phyloP scores from a whole-genome alignment of 106 monocot genomes.

The Platanthera zijinensis region DNA sequence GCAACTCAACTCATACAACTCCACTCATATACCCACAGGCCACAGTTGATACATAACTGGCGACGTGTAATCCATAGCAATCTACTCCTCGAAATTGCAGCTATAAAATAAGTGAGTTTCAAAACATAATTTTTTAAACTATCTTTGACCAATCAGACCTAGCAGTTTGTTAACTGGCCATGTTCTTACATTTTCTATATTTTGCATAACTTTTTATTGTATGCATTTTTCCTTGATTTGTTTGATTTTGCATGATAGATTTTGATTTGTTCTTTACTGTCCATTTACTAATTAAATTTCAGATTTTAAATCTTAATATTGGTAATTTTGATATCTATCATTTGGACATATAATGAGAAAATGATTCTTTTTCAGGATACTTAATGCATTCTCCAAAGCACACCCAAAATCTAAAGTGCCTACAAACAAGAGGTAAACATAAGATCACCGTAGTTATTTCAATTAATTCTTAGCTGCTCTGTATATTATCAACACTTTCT shows the following conservation, averaged over 20 bases:
- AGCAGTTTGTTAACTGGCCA: not conserved
- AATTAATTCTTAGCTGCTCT: not conserved
- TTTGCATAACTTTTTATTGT: not conserved
- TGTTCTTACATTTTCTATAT: not conserved
- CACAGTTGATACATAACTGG: no score
- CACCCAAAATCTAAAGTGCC: constrained; percentile 74
- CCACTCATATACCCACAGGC: no score
- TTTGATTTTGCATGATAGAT: not conserved
- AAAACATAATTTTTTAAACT: not conserved
- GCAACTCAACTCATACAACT: no score
- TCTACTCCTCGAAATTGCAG: not conserved
- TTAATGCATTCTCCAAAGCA: constrained; percentile 85
- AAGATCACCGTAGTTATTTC: not conserved
- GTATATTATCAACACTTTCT: not conserved
- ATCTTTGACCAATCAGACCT: not conserved
- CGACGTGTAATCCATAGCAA: no score
- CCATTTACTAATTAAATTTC: not conserved
- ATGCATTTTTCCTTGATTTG: not conserved
- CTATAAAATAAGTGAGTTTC: not conserved
- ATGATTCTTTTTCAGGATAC: constrained; percentile 44
- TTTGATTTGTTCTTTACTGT: not conserved
- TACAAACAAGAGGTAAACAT: constrained; percentile 57
- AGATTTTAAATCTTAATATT: not conserved
- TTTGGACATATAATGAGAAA: not conserved
- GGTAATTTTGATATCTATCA: not conserved